Conservation (phyloP, 2,329 filamentous ascomycete genomes). For the Phyllosticta ampelicida region DNA sequence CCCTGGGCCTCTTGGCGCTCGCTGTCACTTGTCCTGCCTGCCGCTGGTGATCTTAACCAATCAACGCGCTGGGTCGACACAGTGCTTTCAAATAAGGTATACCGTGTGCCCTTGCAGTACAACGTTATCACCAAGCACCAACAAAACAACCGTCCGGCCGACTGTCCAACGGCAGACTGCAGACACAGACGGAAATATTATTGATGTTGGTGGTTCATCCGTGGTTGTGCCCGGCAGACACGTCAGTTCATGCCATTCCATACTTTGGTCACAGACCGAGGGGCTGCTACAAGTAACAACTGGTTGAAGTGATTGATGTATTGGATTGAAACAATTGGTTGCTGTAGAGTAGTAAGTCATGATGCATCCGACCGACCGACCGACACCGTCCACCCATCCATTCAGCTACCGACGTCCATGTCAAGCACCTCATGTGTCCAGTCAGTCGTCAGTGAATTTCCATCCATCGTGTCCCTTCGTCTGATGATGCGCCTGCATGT, state of each 20-base stretch:
- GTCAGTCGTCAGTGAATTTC: not conserved
- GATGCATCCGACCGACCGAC: not conserved
- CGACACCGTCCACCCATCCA: not conserved
- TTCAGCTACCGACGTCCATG: not conserved
- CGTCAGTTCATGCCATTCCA: no score
- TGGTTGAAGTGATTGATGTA: not conserved
- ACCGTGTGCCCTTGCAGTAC: not conserved
- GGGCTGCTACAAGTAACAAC: no score
- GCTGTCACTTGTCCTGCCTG: not conserved
- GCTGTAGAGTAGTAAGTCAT: not conserved
- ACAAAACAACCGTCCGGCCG: not conserved
- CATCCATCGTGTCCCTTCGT: not conserved
- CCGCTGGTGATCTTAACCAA: not conserved
- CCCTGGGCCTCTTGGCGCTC: not conserved
- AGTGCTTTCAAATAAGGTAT: not conserved
- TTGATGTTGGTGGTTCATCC: no score
- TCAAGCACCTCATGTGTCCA: not conserved
- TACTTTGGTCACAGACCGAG: not conserved
- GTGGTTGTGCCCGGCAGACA: no score
- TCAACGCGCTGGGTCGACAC: not conserved
- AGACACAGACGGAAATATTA: no score
- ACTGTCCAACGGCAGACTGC: not conserved
- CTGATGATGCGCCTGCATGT: not conserved
- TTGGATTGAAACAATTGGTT: not conserved
- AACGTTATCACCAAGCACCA: not conserved